A percentile compares a stretch with the other conserved stretches of the same genome.
These are phyloP conservation scores for Globisporangium polare DNA, from an alignment of 352 stramenopile species.

Conservation along the genomic window DNA sequence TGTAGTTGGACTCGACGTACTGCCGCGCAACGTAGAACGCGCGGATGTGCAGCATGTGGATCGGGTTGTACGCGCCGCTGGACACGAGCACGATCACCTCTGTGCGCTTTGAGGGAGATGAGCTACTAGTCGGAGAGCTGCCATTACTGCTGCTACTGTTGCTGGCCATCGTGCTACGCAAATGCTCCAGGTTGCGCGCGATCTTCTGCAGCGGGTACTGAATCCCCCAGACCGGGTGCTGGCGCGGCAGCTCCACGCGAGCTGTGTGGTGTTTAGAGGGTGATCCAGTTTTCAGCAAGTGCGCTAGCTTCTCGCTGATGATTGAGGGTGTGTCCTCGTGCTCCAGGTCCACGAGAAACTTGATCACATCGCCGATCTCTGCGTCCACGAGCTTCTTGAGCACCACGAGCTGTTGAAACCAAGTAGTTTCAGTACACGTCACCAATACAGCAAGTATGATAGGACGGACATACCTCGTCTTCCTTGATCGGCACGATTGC, in stretches of 20 bases:
- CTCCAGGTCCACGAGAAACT: conserved; percentile 50
- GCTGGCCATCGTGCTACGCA: conserved; percentile 17
- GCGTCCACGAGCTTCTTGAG: conserved; percentile 74
- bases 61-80: conserved; percentile 71
- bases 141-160: neutral
- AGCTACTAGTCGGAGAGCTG: neutral
- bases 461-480: conserved; percentile 58
- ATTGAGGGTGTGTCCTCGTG: conserved; percentile 22
- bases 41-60: conserved; percentile 76
- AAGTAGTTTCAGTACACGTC: neutral
- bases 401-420: conserved; percentile 31
- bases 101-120: conserved; percentile 27
- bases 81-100: conserved; percentile 75
- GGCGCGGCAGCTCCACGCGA: conserved; percentile 22
- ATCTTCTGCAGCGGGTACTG: conserved; percentile 74
- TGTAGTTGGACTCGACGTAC: conserved; percentile 77
- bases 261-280: conserved; percentile 47
- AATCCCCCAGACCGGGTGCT: conserved; percentile 53
- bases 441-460: neutral
- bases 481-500: conserved; percentile 41
- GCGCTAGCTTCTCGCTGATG: conserved; percentile 30
- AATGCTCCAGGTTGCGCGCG: conserved; percentile 52
- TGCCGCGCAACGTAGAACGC: conserved; percentile 75
- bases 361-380: conserved; percentile 69
- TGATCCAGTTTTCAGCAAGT: conserved; percentile 46